A percentile compares a stretch with the other conserved stretches of the same genome.
phyloP scores from a whole-genome alignment of 208 protist genomes.

The Crithidia sp. region DNA sequence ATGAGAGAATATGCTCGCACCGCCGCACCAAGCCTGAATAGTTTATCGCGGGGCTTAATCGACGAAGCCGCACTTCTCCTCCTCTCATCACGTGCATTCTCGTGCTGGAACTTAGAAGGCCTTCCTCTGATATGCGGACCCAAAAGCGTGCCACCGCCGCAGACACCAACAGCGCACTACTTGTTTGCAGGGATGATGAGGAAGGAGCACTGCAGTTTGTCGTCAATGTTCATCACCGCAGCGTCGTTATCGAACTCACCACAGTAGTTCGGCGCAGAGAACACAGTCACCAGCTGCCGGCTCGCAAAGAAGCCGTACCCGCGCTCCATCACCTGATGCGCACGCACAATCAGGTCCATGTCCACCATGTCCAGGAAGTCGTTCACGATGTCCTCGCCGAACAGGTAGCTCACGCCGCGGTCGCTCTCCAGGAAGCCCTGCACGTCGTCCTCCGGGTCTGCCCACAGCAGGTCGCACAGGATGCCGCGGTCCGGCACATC shows the following conservation, averaged over 20 bases:
- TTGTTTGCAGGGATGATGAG: conserved; percentile 75
- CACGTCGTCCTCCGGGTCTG: conserved; percentile 95
- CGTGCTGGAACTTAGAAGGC: no score
- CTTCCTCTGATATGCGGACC: no score
- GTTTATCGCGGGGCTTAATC: no score
- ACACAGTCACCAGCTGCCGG: conserved; percentile 99
- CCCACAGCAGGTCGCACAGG: conserved; percentile 99
- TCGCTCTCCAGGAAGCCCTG: conserved; percentile 97
- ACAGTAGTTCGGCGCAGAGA: conserved; percentile 99
- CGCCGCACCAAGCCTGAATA: no score
- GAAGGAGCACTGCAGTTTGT: conserved; percentile 98
- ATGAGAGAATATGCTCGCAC: no score
- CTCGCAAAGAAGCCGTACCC: conserved; percentile 99
- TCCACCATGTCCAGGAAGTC: conserved; percentile 99
- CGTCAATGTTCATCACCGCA: conserved; percentile 97
- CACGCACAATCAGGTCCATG: conserved; percentile 99
- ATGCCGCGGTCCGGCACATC: conserved; percentile 99
- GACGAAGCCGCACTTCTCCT: no score
- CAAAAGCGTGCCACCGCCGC: neutral
- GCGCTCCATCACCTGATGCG: conserved; percentile 98
- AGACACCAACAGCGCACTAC: conserved; percentile 26
- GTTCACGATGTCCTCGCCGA: conserved; percentile 97
- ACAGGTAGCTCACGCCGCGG: conserved; percentile 98
- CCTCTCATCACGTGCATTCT: no score
- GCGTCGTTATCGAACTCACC: conserved; percentile 99